Base-by-base conservation (phyloP, 805 yeast species). In the Tetrapisispora pingtungensis region DNA sequence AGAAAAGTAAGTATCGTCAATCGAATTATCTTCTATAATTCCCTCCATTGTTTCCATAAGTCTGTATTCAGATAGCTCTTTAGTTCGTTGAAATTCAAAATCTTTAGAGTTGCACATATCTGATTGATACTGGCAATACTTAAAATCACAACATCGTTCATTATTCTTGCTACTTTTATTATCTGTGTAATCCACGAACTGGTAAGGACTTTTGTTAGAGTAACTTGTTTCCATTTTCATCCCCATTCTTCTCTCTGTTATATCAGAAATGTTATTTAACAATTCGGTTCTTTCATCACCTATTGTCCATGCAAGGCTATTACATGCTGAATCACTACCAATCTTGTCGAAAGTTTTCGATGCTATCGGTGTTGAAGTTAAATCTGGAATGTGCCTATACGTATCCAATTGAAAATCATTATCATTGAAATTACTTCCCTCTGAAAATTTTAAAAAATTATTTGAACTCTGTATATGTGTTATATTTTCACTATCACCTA, bases 1-100 rank as follows among this genome's bases (percentile, higher is more conserved):
- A 4, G 63, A 58, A 24, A 40, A 46, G 39, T 55, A 57, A 26
- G 33, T 33, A 7, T 33, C 32, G 4, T 6, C 32, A 17, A 19
- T 19, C 2, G 28, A 13, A 15, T 35, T 19, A 13, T 7, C 31
- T 10, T 41, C 34, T 28, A 33, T 5, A 10, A 39, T 37, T 17
- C 19, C 40, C 4, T 37, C 40, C 31, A 37, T 37, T 12, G 13
- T 18, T 6, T 15, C 33, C n/a, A 42, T 7, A 28, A 14, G 4
- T 38, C 19, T 31, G 15, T n/a, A 19, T 7, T 31, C 17, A 14
- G 41, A 8, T 7, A 18, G 6, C 3, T 14, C n/a, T 5, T 31
- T 40, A 7, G 15, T 10, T 19, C 4, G 17, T 10, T 10, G 7
- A 5, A 10, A 5, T 27, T 7, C 7, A 10, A 7, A 10, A 19